Evolutionary conservation across 2,329 filamentous ascomycete genomes (phyloP), one percentile per base, ranked within the genome.

Genomic region (Stagonosporopsis chrysanthemi): DNA sequence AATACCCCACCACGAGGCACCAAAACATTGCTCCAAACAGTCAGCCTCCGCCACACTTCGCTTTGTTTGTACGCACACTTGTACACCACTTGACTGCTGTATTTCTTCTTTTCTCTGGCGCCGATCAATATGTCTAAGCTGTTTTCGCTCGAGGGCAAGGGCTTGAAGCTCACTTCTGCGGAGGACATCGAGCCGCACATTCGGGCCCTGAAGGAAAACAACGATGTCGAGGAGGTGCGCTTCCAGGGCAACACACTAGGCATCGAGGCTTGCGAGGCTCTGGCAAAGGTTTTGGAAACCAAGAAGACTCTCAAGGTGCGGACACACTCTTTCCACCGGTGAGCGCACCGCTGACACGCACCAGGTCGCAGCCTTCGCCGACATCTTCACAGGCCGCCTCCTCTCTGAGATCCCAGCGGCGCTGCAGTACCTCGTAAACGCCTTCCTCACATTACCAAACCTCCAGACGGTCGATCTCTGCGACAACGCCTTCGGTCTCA

Each of bases 401-500:
- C 87, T 98, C 62, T 90, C 88, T 77, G 95, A 99, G 77, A 99
- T 99, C 63, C 95, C 95, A 44, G 89, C 90, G 63, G 94, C 95
- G 7, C 86, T 99, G 52, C 90, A 90, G 42, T 88, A 86, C 56
- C 88, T 99, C 44, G 88, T 99, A 51, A 92, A 88, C 38, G 89
- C 94, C 4, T 88, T 98, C 39, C 87, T 97, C 55, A 90, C 92
- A 72, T 89, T 96, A 51, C 89, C 90, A 1, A 88, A 91, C 55
- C 88, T 99, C 41, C 90, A 90, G 76, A 97, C 93, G 28, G 86
- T 99, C 79, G 96, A 98, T 78, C 85, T 99, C 38, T 97, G 94
- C 79, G 95, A 99, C 79, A 99, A 99, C 78, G 95, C 95, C 42
- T 99, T 99, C 72, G 95, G 95, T 54, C 87, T 97, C 60, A 97